phyloP scores from a whole-genome alignment of 371 early-diverging fungal genomes.

The Rhizopus sp. region DNA sequence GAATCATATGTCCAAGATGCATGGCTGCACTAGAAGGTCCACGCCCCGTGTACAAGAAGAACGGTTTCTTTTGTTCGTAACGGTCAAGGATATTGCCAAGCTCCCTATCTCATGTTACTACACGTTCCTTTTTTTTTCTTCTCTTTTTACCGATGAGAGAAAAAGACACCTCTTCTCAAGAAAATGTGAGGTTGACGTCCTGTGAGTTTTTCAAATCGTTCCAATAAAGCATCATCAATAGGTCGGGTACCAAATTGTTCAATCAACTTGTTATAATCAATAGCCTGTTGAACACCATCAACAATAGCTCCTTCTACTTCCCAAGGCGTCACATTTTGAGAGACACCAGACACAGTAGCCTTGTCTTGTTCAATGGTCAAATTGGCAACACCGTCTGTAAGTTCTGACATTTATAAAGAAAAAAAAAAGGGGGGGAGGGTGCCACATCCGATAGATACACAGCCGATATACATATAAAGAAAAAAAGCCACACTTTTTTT shows the following conservation, averaged over 20 bases:
- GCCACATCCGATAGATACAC: too few species aligned
- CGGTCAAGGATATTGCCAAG: conserved; percentile 87
- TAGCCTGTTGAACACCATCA: conserved; percentile 84
- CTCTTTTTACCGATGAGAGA: conserved; percentile 87
- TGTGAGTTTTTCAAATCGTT: conserved; percentile 85
- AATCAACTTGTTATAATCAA: conserved; percentile 96
- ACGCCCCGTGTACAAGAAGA: conserved; percentile 99
- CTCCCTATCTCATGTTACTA: conserved; percentile 66
- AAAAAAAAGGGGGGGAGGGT: neutral
- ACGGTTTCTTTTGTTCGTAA: conserved; percentile 93
- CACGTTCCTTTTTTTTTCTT: neutral
- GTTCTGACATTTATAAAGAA: conserved; percentile 14
- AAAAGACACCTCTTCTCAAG: conserved; percentile 94
- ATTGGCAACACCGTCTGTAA: conserved; percentile 8
- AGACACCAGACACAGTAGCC: conserved; percentile 13
- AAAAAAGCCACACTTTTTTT: conserved; percentile 7
- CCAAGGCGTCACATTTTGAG: conserved; percentile 94
- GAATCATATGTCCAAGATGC: conserved; percentile 99
- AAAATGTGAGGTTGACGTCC: conserved; percentile 86
- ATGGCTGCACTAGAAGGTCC: conserved; percentile 97
- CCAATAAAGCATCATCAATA: conserved; percentile 78
- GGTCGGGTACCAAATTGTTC: conserved; percentile 92
- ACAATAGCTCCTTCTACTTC: conserved; percentile 93
- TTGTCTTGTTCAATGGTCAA: conserved; percentile 16
- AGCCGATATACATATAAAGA: neutral